phyloP scores from a whole-genome alignment of 164 flowering plant genomes.

The grape (Vitis vinifera) region DNA sequence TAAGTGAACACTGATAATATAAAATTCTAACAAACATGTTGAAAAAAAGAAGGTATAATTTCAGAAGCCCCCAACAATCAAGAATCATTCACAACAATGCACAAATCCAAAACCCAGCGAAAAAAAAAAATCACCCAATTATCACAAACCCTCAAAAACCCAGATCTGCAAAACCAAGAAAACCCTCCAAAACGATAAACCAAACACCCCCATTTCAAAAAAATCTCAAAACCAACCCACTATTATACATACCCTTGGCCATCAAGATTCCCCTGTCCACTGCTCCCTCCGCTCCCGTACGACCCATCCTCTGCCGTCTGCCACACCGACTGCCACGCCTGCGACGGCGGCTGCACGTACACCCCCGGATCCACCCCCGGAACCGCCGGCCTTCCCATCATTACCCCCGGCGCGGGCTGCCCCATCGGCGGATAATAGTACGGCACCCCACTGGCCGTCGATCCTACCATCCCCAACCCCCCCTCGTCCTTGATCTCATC shows the following conservation, averaged over 20 bases:
- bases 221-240: too few species aligned
- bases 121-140: too few species aligned
- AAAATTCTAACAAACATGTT: too few species aligned
- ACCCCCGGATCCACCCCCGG: constrained; percentile 54
- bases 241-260: constrained; percentile 33
- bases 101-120: too few species aligned
- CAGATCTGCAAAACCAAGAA: too few species aligned
- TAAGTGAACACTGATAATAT: too few species aligned
- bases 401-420: constrained; percentile 42
- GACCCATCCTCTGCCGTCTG: constrained; percentile 48
- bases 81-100: too few species aligned
- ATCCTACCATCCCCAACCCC: constrained; percentile 31
- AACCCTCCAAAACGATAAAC: too few species aligned
- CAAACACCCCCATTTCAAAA: too few species aligned
- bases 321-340: constrained; percentile 71
- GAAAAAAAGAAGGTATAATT: too few species aligned
- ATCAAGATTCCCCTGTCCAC: constrained; percentile 42
- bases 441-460: constrained; percentile 45
- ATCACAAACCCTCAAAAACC: too few species aligned
- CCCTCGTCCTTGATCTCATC: constrained; percentile 75
- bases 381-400: constrained; percentile 62
- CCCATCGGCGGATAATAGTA: constrained; percentile 52
- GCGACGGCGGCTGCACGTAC: constrained; percentile 46
- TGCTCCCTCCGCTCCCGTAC: constrained; percentile 38
- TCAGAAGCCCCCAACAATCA: too few species aligned